Evolutionary conservation across 2,329 filamentous ascomycete species (phyloP).

Genomic region (Pseudocercospora vitis): DNA sequence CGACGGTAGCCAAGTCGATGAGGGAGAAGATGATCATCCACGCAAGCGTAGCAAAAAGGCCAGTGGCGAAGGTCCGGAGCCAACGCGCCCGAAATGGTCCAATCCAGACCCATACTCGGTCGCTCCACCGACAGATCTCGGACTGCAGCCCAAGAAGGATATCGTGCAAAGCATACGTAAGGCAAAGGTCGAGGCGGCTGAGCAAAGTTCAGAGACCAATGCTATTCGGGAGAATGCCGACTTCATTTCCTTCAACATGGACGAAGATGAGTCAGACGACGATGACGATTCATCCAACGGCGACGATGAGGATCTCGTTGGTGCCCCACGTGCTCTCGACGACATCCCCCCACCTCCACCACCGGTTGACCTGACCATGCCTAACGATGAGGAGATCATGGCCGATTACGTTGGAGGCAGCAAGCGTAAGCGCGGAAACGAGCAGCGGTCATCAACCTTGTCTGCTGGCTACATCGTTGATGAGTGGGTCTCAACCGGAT

Average conservation of each 20-base stretch:
- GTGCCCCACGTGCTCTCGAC: constrained; percentile 4
- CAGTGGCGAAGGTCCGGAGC: constrained; percentile 32
- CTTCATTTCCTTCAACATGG: constrained; percentile 72
- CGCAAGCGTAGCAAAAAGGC: constrained; percentile 35
- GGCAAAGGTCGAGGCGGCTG: constrained; percentile 68
- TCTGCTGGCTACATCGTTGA: constrained; percentile 42
- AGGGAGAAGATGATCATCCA: constrained; percentile 29
- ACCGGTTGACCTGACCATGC: constrained; percentile 26
- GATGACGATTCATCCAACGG: constrained; percentile 38
- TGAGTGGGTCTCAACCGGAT: constrained; percentile 45
- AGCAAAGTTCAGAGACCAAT: constrained; percentile 47
- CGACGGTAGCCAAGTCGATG: constrained; percentile 22
- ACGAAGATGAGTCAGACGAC: constrained; percentile 37
- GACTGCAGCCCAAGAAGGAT: constrained; percentile 73
- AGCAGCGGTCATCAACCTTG: constrained; percentile 36
- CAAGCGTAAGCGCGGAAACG: constrained; percentile 65
- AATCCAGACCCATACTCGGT: constrained; percentile 94
- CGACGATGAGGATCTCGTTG: constrained; percentile 38
- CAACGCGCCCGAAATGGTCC: constrained; percentile 74
- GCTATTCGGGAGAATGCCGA: constrained; percentile 60
- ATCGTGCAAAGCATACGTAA: constrained; percentile 91
- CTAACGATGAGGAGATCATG: constrained; percentile 27
- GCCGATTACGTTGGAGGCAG: constrained; percentile 11
- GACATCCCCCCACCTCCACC: constrained; percentile 8
- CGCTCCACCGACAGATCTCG: constrained; percentile 75